Percentiles rank a stretch among this genome's conserved stretches.
Conservation (phyloP, 495 filamentous ascomycete species). For the Penicillium riverlandense region DNA sequence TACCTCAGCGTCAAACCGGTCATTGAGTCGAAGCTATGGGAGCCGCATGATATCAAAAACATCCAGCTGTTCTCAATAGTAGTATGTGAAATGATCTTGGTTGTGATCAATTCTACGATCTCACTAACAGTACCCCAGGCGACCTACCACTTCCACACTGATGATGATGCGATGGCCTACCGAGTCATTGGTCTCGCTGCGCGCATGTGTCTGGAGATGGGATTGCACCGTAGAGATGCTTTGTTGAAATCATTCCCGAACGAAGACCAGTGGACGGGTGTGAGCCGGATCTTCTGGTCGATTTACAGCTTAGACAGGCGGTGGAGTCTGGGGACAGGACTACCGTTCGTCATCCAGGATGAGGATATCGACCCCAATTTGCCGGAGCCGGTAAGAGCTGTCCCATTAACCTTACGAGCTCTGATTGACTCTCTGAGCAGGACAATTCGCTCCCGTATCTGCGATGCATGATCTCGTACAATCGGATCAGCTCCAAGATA, state of each 20-base stretch:
- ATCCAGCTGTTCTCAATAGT: slow-evolving; percentile 69
- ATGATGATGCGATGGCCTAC: slow-evolving; percentile 76
- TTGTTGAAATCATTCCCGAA: slow-evolving; percentile 57
- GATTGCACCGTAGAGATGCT: slow-evolving; percentile 69
- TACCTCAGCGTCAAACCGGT: slow-evolving; percentile 63
- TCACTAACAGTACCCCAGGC: slow-evolving; percentile 38
- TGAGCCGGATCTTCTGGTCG: slow-evolving; percentile 70
- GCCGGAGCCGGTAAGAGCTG: slow-evolving; percentile 60
- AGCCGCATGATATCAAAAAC: slow-evolving; percentile 55
- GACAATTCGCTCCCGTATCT: slow-evolving; percentile 61
- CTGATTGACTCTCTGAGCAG: slow-evolving; percentile 26
- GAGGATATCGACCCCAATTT: slow-evolving; percentile 74
- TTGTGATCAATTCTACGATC: background rate
- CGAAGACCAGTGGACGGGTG: slow-evolving; percentile 51
- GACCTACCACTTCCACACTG: slow-evolving; percentile 77
- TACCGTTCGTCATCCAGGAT: slow-evolving; percentile 77
- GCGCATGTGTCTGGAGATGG: slow-evolving; percentile 72
- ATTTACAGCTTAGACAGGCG: slow-evolving; percentile 72
- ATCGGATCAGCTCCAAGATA: slow-evolving; percentile 67
- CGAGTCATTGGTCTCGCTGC: slow-evolving; percentile 68
- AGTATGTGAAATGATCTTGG: slow-evolving; percentile 33
- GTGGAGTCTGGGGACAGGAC: slow-evolving; percentile 75
- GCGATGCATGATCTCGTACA: slow-evolving; percentile 71
- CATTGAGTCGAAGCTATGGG: slow-evolving; percentile 63
- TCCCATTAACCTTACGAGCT: background rate